Conservation (phyloP, 2,329 filamentous ascomycete genomes). For the Aschersonia sp. region DNA sequence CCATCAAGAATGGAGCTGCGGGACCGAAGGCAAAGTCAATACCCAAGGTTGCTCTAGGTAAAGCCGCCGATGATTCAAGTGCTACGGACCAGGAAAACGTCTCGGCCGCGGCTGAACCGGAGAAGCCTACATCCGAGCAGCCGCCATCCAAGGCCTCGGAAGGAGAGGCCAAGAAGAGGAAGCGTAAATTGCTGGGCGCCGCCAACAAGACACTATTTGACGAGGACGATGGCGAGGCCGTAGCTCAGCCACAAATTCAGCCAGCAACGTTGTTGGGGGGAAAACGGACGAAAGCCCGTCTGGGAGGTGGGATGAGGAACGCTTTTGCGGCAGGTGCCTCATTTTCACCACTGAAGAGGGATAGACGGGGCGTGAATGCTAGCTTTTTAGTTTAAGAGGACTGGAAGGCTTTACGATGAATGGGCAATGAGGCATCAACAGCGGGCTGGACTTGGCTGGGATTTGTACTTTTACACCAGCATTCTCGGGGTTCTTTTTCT, state of each 20-base stretch:
- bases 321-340: conserved; percentile 34
- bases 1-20: conserved; percentile 2
- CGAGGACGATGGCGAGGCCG: conserved; percentile 42
- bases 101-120: not conserved
- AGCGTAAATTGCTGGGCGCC: conserved; percentile 54
- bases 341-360: conserved; percentile 63
- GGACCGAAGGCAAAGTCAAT: conserved; percentile 3
- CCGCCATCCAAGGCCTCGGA: conserved; percentile 9
- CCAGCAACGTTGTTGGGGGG: not conserved
- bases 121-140: conserved; percentile 6
- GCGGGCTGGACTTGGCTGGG: not conserved
- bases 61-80: conserved; percentile 23
- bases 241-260: not conserved
- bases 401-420: too few species aligned
- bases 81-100: conserved; percentile 16
- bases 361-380: conserved; percentile 46
- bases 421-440: too few species aligned
- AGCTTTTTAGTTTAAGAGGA: conserved; percentile 37
- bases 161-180: conserved; percentile 45
- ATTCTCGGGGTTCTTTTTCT: not conserved
- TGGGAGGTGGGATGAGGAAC: conserved; percentile 19
- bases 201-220: conserved; percentile 56
- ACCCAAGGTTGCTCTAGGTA: conserved; percentile 15
- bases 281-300: conserved; percentile 5
- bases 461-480: not conserved